Evolutionary conservation across 2,329 filamentous ascomycete genomes (phyloP), one percentile per base, ranked within the genome.

Genomic region (Ophiocordyceps camponoti-leonardi): DNA sequence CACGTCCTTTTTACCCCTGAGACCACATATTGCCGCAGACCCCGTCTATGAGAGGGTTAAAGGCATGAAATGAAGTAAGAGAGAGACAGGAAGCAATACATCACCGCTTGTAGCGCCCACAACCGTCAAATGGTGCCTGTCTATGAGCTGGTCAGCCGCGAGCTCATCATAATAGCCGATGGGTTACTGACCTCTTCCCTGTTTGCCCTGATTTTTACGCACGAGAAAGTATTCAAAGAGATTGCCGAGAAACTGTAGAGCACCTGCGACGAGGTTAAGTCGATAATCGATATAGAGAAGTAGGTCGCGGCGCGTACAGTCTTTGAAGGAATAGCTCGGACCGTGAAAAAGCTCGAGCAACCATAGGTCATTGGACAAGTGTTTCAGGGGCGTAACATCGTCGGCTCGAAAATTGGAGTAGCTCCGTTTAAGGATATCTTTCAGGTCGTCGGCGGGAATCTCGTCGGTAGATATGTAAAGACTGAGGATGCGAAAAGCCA

Each of bases 331-430:
- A 60, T 87, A 95, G 0, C 83, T 96, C 6, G 88, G 92, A 1
- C 92, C 92, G 61, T 96, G 90, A 72, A 96, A 98, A 41, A 98
- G 75, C 64, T 98, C 92, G 31, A 98, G 76, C 46, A 95, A 70
- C 59, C 94, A 79, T 40, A 95, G 69, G 59, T 90, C 83, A 57
- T 90, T 75, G 12, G 58, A 50, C 45, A 95, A 71, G n/a, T 83
- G 77, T 41, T 85, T 74, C 23, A 92, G 66, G 0, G 92, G 92
- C 0, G 86, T 87, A 40, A 86, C 78, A 46, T 93, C 79, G 40
- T 78, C 66, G 31, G 77, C 72, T 53, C 88, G 83, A 69, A 98
- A 98, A 10, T 87, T 94, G 19, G 83, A 77, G 62, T 98, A 98
- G 56, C 83, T 92, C 54, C 79, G 77, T 53, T 79, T 68, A 61